Base-by-base conservation (phyloP, 371 early-diverging fungal species). In the Zancudomyces culisetae region DNA sequence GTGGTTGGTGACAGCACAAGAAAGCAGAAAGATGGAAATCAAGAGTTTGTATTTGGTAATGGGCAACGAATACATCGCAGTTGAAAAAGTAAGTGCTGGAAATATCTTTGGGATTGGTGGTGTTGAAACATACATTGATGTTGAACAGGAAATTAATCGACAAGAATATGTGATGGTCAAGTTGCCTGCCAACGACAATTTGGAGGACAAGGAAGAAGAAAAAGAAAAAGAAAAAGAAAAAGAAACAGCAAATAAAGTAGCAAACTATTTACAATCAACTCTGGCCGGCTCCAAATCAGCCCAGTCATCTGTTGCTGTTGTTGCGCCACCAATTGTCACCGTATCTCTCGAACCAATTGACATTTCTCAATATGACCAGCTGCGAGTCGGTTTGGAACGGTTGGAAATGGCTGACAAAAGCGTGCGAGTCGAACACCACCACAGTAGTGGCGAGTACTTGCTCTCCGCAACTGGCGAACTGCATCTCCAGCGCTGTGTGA, bases 51-150 rank as follows among this genome's bases (percentile, higher is more conserved):
- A 85, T 51, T 62, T 97, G 66, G 76, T 95, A 60, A 97, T 98
- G 97, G 96, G 98, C 6, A 76, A 90, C 29, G 95, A 96, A 35
- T 61, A 97, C 48, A 77, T 83, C 53, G 72, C 70, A 1, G 58
- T 96, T 54, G 69, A 77, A 12, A 75, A 82, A 54, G 96, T 94
- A 0, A 80, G 83, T 0, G 93, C 97, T 1, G 98, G 98, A 15
- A 90, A 89, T 59, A 83, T 97, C 0, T 93, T 94, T 74, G 98
- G 91, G 27, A 87, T 98, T 55, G 82, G 83, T 30, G 95, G 95
- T 0, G 58, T 90, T n/a, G 88, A 83, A 4, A 98, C 96, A 0
- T 61, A 96, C 53, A 77, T 79, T 28, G 81, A 70, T 20, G 72
- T 75, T 46, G 66, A 74, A 0, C 69, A 61, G 28, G 2, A 28